Conservation (phyloP, 139 green algal genomes). For the Tetradesmus lagerheimii region DNA sequence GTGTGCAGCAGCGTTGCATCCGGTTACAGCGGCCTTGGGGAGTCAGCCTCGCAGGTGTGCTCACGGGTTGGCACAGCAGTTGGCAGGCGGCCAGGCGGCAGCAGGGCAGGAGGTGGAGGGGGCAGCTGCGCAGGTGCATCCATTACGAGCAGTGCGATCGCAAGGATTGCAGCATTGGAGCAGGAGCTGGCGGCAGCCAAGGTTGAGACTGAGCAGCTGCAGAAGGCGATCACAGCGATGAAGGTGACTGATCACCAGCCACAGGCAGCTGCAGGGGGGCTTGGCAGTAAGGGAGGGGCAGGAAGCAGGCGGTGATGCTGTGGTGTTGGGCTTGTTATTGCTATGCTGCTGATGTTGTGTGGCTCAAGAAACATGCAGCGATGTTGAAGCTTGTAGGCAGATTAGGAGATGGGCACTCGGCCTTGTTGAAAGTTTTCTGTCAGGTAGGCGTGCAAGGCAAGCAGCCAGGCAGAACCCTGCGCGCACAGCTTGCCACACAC, state of each 20-base stretch:
- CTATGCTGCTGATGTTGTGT: background rate
- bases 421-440: background rate
- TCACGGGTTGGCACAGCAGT: background rate
- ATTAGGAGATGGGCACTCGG: background rate
- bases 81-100: background rate
- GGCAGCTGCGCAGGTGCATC: background rate
- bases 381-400: background rate
- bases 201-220: constrained; percentile 26
- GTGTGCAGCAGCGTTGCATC: constrained; percentile 43
- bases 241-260: background rate
- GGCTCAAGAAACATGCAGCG: background rate
- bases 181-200: constrained; percentile 21
- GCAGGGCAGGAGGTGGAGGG: background rate
- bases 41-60: constrained; percentile 35
- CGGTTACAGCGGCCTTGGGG: constrained; percentile 32
- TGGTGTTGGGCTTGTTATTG: background rate
- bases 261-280: background rate
- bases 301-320: background rate
- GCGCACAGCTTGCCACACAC: background rate
- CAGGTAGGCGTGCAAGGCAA: background rate
- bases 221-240: background rate
- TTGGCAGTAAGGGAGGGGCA: background rate
- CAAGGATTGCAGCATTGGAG: constrained; percentile 9
- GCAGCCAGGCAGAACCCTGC: background rate
- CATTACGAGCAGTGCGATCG: background rate